Evolutionary conservation across 2,329 filamentous ascomycete species (phyloP).

Genomic region (Akanthomyces dipterigenus): DNA sequence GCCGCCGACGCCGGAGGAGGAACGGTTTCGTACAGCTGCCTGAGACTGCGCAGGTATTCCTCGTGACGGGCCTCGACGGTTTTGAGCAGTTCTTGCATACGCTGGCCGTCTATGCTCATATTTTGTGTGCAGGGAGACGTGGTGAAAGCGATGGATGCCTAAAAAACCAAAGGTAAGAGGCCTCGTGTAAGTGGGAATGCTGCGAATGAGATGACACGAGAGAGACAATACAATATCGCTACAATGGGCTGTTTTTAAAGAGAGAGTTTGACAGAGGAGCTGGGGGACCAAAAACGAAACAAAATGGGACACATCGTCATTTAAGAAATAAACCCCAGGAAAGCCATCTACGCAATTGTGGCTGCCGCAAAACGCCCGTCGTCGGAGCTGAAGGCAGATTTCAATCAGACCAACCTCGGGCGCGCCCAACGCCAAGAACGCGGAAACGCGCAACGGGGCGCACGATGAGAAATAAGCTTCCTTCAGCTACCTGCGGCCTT

Average conservation of each 20-base stretch:
- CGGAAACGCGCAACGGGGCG: not conserved
- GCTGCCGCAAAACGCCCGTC: not conserved
- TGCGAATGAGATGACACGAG: not conserved
- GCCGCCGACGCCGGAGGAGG: not conserved
- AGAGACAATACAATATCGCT: not conserved
- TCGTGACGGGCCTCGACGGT: conserved; percentile 28
- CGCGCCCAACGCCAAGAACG: not conserved
- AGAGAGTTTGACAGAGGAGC: not conserved
- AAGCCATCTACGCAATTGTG: not conserved
- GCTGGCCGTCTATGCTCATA: conserved; percentile 16
- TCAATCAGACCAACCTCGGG: not conserved
- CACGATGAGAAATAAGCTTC: not conserved
- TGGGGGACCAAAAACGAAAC: not conserved
- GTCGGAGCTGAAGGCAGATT: not conserved
- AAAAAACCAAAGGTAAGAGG: not conserved
- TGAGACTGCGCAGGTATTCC: conserved; percentile 26
- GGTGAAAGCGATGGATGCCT: not conserved
- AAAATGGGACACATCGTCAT: not conserved
- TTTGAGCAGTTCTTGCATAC: conserved; percentile 27
- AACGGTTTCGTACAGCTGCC: conserved; percentile 23
- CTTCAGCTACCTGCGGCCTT: not conserved
- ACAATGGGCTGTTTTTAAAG: not conserved
- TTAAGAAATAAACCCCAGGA: not conserved
- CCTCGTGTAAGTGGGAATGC: not conserved
- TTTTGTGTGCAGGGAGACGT: not conserved